Base-by-base conservation (phyloP, 441 rosid species). In the Eutrema salsugineum region DNA sequence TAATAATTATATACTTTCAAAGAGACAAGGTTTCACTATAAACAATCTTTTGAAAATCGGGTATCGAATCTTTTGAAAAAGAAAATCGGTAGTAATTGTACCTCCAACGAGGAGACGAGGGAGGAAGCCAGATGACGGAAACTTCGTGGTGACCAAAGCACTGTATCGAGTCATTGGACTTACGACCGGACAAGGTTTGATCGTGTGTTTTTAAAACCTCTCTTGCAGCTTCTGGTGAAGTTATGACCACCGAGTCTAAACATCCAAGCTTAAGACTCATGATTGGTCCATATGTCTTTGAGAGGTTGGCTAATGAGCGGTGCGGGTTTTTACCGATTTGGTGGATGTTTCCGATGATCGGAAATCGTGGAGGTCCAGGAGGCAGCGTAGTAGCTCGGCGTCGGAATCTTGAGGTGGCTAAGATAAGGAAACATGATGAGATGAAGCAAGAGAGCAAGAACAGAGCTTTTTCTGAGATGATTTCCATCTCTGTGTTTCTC, bases 171-270 rank as follows among this genome's bases (percentile, higher is more conserved):
- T 53, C 20, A 19, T 15, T 35, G 17, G 11, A 17, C 14, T 7
- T 17, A 28, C 76, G 76, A 7, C 27, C 27, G 43, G 55, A 71
- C 38, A 71, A 53, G 46, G 43, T n/a, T 19, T 70, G 43, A 44
- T 81, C 87, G 19, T 85, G 83, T 14, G 68, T 79, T 48, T 39
- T 70, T 53, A 83, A 8, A 12, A 85, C 77, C 64, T 84, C 83
- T 46, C 58, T 72, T 19, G 84, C 86, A 5, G 74, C 73, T 38
- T 81, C 65, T 1, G 83, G 75, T 0, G 79, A 80, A 51, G 84
- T 57, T 35, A 82, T 51, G 6, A 80, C 61, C 1, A 82, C 38
- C 5, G 70, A 58, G 6, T 78, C 49, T 5, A 78, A n/a, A 70
- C 66, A 40, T 5, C 87, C 84, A 12, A 83, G 71, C 68, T 80